Base-by-base conservation (phyloP, 78 protist species). In the Diacronema lutheri region DNA sequence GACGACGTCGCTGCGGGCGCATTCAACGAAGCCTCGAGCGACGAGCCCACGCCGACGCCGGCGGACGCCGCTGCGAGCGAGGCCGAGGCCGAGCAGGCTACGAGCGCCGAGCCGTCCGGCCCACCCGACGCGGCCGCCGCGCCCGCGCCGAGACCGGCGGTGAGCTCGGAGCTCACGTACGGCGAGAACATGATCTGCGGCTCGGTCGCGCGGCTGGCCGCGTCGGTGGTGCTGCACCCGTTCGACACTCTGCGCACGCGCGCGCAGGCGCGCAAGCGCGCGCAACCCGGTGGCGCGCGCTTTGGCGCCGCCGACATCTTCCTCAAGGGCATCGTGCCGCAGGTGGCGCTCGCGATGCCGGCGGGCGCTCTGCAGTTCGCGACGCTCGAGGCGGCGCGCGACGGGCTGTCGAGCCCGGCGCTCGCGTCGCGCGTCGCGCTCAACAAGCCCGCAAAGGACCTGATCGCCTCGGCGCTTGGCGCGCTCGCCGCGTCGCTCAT, bases 401-500 rank as follows among this genome's bases (percentile, higher is more conserved):
- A 10, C n/a, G n/a, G n/a, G n/a, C n/a, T n/a, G n/a, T n/a, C n/a
- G n/a, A n/a, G n/a, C n/a, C n/a, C n/a, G 26, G 2, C 3, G 44
- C 41, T 44, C 44, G 62, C 81, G 44, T n/a, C 0, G n/a, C 13
- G 6, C 19, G 40, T 1, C n/a, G n/a, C n/a, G 4, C 9, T 31
- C 14, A 1, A 10, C 64, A 50, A 50, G 5, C 12, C n/a, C 46
- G 5, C 7, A 1, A 10, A 3, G 9, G 64, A 74, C 60, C 38
- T 74, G 14, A 0, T 6, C 31, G 25, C n/a, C 25, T 41, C 44
- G 3, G 62, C 62, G 14, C 1, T 0, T 13, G 81, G 81, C 38
- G 81, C 81, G 81, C 61, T 74, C 81, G 81, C 81, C 41, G 81
- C 81, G n/a, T 74, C 81, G 38, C 41, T 74, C 29, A 12, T 74